Base-by-base conservation (phyloP, 1,139 yeast species). In the Suhomyces coccinellae region DNA sequence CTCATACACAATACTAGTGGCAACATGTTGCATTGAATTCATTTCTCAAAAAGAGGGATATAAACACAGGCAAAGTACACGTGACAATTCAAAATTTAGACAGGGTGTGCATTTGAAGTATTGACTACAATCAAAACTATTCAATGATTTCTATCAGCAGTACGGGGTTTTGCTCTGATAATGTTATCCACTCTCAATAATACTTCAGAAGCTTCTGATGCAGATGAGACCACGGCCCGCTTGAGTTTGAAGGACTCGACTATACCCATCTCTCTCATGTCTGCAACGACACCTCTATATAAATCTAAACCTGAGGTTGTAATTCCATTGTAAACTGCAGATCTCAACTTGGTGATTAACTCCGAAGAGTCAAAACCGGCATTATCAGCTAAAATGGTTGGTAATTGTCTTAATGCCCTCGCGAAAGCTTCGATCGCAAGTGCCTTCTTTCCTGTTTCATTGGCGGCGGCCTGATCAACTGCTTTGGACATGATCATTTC, bases 401-500 rank as follows among this genome's bases (percentile, higher is more conserved):
- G 99, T 53, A 93, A 77, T 68, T 91, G 97, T 66, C 98, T 85
- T 59, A 93, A 77, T 5, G 98, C 98, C 53, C 85, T 82, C 17
- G 96, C 97, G 71, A 88, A 93, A 0, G 97, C 85, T 67, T 93
- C 99, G 48, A 95, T 83, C 1, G 99, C 99, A 50, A 93, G 75
- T 0, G 97, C 86, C 62, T 88, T 88, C 71, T 95, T 93, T 54
- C 99, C 99, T 29, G 87, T 85, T 55, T 86, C 93, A 61, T 88
- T 90, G 58, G 95, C 95, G 22, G 98, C 97, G 40, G 85, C 88
- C 52, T 88, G 90, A 56, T 95, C 99, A 31, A 93, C 98, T 6
- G 99, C 97, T 67, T 88, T 89, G 11, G 97, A 87, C 99, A 93
- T 93, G 57, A 89, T 77, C 97, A 93, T 91, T 69, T 93, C 99